phyloP scores from a whole-genome alignment of 495 filamentous ascomycete species.

The Penicillium psychrofluorescens region DNA sequence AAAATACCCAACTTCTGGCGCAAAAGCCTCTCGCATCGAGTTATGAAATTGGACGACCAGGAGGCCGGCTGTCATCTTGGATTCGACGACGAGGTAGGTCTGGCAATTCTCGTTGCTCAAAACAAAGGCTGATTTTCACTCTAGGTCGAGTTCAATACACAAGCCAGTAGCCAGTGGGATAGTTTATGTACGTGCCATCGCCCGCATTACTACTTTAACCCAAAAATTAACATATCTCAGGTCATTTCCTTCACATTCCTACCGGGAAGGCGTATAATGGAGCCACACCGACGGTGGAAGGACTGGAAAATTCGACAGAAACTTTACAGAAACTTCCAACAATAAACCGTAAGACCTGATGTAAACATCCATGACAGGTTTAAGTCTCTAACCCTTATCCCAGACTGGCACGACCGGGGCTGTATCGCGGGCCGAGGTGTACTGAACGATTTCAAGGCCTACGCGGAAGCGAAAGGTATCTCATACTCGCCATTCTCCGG shows the following conservation, averaged over 20 bases:
- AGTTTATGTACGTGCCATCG: constrained; percentile 25
- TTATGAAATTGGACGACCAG: constrained; percentile 37
- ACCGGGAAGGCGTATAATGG: constrained; percentile 50
- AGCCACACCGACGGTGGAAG: constrained; percentile 8
- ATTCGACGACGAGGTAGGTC: constrained; percentile 34
- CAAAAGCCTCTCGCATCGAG: constrained; percentile 43
- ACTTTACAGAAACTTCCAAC: constrained; percentile 6
- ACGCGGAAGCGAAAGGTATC: constrained; percentile 25
- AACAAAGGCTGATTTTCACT: not conserved
- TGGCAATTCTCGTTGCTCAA: too few species aligned
- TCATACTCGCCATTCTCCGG: constrained; percentile 25
- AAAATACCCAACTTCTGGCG: constrained; percentile 43
- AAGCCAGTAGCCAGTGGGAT: constrained; percentile 36
- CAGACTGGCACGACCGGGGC: constrained; percentile 28
- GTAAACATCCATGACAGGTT: not conserved
- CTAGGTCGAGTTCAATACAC: constrained; percentile 44
- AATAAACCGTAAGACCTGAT: constrained; percentile 13
- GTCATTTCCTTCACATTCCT: constrained; percentile 32
- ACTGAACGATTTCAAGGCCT: constrained; percentile 37
- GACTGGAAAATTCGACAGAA: not conserved
- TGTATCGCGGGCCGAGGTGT: constrained; percentile 38
- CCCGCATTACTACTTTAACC: not conserved
- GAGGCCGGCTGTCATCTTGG: constrained; percentile 13
- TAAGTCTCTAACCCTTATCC: not conserved
- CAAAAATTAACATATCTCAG: constrained; percentile 2